These are phyloP conservation scores for Arachnopeziza araneosa DNA, from an alignment of 2,329 filamentous ascomycete species.

Conservation along the genomic window DNA sequence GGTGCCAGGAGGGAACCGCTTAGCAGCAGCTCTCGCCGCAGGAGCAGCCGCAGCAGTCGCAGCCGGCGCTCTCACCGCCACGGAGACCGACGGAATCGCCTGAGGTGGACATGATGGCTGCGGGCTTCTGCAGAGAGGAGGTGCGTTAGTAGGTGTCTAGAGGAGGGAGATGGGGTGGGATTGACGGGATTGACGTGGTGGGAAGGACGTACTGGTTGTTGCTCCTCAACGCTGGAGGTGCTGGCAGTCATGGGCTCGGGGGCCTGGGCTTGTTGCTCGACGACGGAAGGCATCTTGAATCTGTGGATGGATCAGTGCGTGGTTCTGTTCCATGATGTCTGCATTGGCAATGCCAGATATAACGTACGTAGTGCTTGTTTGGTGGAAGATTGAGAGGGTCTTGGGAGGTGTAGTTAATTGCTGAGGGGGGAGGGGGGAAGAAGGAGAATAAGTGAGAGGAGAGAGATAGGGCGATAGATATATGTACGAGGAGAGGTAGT, in stretches of 20 bases:
- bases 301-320: neutral
- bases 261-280: constrained; percentile 26
- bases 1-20: neutral
- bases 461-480: neutral
- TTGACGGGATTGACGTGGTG: neutral
- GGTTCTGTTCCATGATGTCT: neutral
- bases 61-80: constrained; percentile 17
- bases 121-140: constrained; percentile 12
- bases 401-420: too few relatives aligned
- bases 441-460: too few relatives aligned
- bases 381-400: too few relatives aligned
- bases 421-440: neutral
- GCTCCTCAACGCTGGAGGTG: constrained; percentile 16
- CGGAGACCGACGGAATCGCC: constrained; percentile 17
- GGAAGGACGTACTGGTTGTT: constrained; percentile 24
- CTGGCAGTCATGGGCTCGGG: constrained; percentile 24
- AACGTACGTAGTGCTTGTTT: too few relatives aligned
- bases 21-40: constrained; percentile 21
- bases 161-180: neutral
- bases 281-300: constrained; percentile 25
- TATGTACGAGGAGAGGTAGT: neutral
- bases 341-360: neutral
- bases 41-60: constrained; percentile 20
- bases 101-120: constrained; percentile 16
- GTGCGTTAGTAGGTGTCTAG: constrained; percentile 1